Percentiles rank a stretch among this genome's conserved stretches.
Conservation (phyloP, 805 yeast species). For the Metschnikowia peoriensis region DNA sequence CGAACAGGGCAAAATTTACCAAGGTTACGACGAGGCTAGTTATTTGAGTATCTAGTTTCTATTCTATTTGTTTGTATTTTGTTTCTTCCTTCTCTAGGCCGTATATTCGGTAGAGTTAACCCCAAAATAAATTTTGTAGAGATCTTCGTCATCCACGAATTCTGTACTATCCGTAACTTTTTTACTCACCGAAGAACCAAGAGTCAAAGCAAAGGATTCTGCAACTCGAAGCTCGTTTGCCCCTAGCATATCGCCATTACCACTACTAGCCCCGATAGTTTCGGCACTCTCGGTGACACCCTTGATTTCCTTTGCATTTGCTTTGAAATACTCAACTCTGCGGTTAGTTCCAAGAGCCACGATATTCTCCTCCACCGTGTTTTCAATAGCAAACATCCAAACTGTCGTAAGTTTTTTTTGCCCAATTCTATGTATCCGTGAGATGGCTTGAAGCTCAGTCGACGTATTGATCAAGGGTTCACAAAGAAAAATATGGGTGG, state of each 20-base stretch:
- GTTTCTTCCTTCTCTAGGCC: not conserved
- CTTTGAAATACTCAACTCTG: constrained; percentile 43
- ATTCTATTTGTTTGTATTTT: not conserved
- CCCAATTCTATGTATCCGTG: constrained; percentile 90
- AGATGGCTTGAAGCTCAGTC: constrained; percentile 86
- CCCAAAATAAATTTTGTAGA: constrained; percentile 17
- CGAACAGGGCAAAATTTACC: constrained; percentile 67
- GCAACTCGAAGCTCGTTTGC: constrained; percentile 18
- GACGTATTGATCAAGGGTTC: constrained; percentile 91
- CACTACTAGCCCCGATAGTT: not conserved
- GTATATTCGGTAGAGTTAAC: not conserved
- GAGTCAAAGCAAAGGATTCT: constrained; percentile 19
- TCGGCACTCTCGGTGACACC: not conserved
- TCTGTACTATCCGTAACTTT: constrained; percentile 10
- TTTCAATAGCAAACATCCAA: constrained; percentile 85
- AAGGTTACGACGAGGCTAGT: constrained; percentile 65
- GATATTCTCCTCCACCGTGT: constrained; percentile 88
- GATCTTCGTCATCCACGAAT: constrained; percentile 14
- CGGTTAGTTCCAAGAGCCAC: constrained; percentile 64
- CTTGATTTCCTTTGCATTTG: constrained; percentile 15
- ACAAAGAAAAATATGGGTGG: constrained; percentile 86
- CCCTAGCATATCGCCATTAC: constrained; percentile 2
- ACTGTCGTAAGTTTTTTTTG: constrained; percentile 79
- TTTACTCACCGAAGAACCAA: constrained; percentile 8
- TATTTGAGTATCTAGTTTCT: constrained; percentile 33